Evolutionary conservation across 2,329 filamentous ascomycete species (phyloP).

Genomic region (Colletotrichum costaricense): DNA sequence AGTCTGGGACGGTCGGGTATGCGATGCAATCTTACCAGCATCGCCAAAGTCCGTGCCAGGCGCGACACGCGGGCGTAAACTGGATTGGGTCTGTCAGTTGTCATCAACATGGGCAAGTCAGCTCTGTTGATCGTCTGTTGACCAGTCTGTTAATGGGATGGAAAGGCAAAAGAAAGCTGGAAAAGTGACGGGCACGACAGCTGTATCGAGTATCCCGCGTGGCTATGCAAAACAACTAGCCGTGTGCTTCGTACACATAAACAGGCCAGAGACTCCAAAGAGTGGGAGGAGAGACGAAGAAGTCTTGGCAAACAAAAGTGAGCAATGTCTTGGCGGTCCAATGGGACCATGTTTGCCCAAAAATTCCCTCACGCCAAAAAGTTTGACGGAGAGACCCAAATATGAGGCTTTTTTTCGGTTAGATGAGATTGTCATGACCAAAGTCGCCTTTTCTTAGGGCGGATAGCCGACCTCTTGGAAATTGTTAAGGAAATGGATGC

Average conservation of each 20-base stretch:
- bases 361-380: constrained; percentile 24
- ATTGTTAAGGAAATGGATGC: constrained; percentile 31
- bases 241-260: neutral
- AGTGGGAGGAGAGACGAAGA: neutral
- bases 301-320: constrained; percentile 15
- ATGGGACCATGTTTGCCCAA: constrained; percentile 19
- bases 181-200: neutral
- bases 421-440: constrained; percentile 1
- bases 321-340: constrained; percentile 28
- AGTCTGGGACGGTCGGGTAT: neutral
- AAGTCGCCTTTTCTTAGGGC: constrained; percentile 31
- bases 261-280: neutral
- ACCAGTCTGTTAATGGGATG: neutral
- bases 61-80: neutral
- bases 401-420: neutral
- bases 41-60: neutral
- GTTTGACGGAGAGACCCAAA: neutral
- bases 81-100: neutral
- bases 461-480: constrained; percentile 5
- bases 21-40: neutral
- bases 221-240: constrained; percentile 6
- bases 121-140: neutral
- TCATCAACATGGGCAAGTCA: neutral
- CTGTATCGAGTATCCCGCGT: neutral
- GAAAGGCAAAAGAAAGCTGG: neutral